Percentiles rank a stretch among this genome's conserved stretches.
phyloP scores from a whole-genome alignment of 441 rosid species.

The Corymbia calophylla region DNA sequence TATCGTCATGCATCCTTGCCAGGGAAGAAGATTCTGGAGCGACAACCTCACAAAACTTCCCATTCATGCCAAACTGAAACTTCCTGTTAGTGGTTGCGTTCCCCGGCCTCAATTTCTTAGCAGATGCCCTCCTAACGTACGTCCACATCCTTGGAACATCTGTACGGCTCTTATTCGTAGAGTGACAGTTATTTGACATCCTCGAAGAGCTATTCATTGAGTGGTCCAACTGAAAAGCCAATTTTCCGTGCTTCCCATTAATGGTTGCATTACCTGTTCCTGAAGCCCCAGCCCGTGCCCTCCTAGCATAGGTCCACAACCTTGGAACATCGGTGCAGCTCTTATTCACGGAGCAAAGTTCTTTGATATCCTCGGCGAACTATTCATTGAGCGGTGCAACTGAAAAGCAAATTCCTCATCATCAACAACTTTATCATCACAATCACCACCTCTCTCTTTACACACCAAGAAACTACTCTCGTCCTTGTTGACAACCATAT shows the following conservation, averaged over 20 bases:
- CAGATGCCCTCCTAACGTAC: background rate
- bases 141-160: background rate
- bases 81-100: background rate
- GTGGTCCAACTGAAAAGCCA: constrained; percentile 24
- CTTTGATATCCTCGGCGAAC: constrained; percentile 19
- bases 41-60: background rate
- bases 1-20: background rate
- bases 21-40: background rate
- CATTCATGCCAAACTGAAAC: background rate
- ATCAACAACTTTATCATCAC: constrained; percentile 8
- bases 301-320: background rate
- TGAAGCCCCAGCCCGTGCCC: background rate
- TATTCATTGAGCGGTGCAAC: constrained; percentile 23
- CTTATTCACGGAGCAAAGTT: constrained; percentile 5
- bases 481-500: background rate
- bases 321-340: background rate
- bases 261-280: background rate
- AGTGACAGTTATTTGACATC: constrained; percentile 15
- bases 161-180: background rate
- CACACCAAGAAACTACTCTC: background rate
- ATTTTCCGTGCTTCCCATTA: background rate
- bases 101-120: background rate
- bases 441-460: background rate
- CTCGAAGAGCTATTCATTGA: constrained; percentile 21
- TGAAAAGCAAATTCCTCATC: constrained; percentile 23